Percentiles rank a stretch among this genome's conserved stretches.
Conservation (phyloP, 495 filamentous ascomycete species). For the Sabuloglossum arenarium region DNA sequence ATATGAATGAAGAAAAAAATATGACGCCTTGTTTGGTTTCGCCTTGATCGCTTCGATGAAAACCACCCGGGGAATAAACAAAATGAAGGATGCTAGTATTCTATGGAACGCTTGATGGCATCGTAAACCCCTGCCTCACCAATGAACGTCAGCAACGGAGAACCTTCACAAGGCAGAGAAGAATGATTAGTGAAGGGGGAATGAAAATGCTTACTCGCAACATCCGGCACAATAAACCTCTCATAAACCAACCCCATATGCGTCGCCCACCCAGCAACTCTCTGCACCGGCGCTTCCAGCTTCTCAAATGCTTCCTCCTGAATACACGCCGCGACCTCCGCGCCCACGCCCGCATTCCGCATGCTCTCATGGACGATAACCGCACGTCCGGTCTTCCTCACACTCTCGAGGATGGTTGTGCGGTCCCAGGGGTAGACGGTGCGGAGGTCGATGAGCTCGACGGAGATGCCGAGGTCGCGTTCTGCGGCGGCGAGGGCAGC, state of each 20-base stretch:
- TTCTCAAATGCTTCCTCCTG: conserved; percentile 75
- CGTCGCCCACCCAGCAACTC: conserved; percentile 81
- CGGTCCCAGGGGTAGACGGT: conserved; percentile 95
- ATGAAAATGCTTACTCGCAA: conserved; percentile 45
- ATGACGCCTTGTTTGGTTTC: no score
- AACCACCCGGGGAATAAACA: no score
- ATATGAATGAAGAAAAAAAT: no score
- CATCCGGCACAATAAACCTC: conserved; percentile 74
- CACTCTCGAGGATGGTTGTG: conserved; percentile 59
- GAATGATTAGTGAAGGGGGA: no score
- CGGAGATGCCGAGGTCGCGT: conserved; percentile 52
- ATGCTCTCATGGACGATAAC: conserved; percentile 92
- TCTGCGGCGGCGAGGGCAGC: conserved; percentile 64
- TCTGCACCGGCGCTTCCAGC: conserved; percentile 78
- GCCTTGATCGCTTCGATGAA: no score
- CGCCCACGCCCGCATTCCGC: conserved; percentile 84
- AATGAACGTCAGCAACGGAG: no score
- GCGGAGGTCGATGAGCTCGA: conserved; percentile 80
- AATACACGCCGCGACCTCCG: conserved; percentile 81
- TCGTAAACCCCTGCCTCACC: no score
- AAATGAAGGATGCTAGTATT: no score
- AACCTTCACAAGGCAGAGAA: no score
- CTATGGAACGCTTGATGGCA: no score
- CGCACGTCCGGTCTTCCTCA: conserved; percentile 74
- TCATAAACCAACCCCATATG: conserved; percentile 72